These are phyloP conservation scores for Mycena amicta DNA, from an alignment of 768 basidiomycete genomes.

Conservation along the genomic window DNA sequence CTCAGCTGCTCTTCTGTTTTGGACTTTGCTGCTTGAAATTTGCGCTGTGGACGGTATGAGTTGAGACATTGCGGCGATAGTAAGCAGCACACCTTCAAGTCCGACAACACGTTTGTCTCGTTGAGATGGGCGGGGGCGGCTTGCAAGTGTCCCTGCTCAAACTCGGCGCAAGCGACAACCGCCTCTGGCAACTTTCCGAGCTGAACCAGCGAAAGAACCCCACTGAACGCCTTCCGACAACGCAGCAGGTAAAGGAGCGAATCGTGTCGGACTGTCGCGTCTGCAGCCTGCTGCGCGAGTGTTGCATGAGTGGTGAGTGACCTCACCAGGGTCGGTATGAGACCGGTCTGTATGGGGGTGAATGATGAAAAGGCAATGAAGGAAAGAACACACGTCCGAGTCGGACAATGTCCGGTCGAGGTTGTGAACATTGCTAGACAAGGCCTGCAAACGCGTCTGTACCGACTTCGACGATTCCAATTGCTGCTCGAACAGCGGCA, in stretches of 20 bases:
- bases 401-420: constrained; percentile 56
- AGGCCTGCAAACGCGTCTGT: constrained; percentile 55
- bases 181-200: constrained; percentile 69
- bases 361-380: constrained; percentile 9
- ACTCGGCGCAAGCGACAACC: constrained; percentile 41
- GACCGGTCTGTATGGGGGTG: constrained; percentile 55
- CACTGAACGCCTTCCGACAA: constrained; percentile 50
- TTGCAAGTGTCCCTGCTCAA: constrained; percentile 46
- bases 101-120: constrained; percentile 52
- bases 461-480: constrained; percentile 63
- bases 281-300: constrained; percentile 62
- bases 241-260: constrained; percentile 57
- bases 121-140: constrained; percentile 53
- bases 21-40: constrained; percentile 55
- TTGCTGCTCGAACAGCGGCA: constrained; percentile 66
- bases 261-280: constrained; percentile 53
- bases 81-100: constrained; percentile 59
- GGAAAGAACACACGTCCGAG: constrained; percentile 51
- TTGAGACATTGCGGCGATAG: too few relatives aligned
- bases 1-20: constrained; percentile 71
- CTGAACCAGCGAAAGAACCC: constrained; percentile 49
- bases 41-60: constrained; percentile 43
- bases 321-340: constrained; percentile 60
- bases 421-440: constrained; percentile 55
- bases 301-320: constrained; percentile 60